phyloP scores from a whole-genome alignment of 371 early-diverging fungal genomes.

The Mucor piriformis region DNA sequence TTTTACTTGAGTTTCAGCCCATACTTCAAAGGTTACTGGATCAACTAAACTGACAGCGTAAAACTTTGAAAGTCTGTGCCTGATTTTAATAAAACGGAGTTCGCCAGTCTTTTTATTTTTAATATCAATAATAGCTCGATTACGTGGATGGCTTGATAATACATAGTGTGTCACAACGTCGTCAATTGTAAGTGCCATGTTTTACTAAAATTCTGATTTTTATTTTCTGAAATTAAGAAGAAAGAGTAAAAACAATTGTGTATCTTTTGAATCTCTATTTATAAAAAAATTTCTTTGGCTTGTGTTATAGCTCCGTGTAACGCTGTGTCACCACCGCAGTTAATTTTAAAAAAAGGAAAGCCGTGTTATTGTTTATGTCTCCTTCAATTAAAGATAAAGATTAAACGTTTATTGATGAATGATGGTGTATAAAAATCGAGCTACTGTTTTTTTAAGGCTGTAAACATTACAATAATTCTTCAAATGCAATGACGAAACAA shows the following conservation, averaged over 20 bases:
- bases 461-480: neutral
- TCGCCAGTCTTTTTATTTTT: conserved; percentile 39
- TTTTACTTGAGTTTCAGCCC: conserved; percentile 42
- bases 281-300: neutral
- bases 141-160: conserved; percentile 41
- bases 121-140: conserved; percentile 42
- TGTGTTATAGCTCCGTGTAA: conserved; percentile 14
- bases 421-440: neutral
- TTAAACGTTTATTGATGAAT: too few species aligned
- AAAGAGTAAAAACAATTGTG: neutral
- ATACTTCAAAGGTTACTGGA: conserved; percentile 44
- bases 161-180: conserved; percentile 40
- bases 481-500: neutral
- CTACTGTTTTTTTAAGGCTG: neutral
- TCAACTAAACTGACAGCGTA: conserved; percentile 50
- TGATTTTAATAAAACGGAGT: conserved; percentile 44
- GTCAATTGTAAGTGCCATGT: conserved; percentile 29
- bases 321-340: conserved; percentile 13
- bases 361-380: neutral
- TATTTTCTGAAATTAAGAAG: conserved; percentile 8
- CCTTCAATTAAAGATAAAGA: neutral
- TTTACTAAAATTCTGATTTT: too few species aligned
- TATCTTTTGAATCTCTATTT: neutral
- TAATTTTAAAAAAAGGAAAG: conserved; percentile 17
- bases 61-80: conserved; percentile 43